Evolutionary conservation across 805 yeast species (phyloP).

Genomic region (Yarrowia deformans): DNA sequence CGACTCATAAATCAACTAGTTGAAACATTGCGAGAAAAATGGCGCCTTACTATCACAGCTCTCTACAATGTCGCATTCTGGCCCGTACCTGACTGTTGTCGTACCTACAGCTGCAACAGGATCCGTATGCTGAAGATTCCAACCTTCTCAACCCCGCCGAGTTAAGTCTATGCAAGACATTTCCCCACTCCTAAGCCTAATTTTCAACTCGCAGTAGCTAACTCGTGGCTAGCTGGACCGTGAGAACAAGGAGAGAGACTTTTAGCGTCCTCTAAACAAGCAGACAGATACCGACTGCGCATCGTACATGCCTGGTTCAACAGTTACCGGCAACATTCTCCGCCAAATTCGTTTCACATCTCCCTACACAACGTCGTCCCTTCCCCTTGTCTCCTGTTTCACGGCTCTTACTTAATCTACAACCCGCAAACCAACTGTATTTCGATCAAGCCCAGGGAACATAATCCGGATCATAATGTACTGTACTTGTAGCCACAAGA

Average conservation of each 20-base stretch:
- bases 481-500: neutral
- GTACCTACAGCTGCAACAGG: neutral
- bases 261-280: too few relatives aligned
- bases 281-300: neutral
- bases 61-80: neutral
- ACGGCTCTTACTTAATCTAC: too few relatives aligned
- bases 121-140: slow-evolving; percentile 1
- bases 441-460: neutral
- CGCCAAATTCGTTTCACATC: too few relatives aligned
- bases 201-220: neutral
- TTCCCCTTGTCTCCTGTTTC: too few relatives aligned
- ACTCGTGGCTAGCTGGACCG: too few relatives aligned
- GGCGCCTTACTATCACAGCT: too few relatives aligned
- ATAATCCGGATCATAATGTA: neutral
- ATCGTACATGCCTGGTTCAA: too few relatives aligned
- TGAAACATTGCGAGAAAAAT: neutral
- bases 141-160: slow-evolving; percentile 28
- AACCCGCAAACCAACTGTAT: neutral
- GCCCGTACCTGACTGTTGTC: too few relatives aligned
- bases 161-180: slow-evolving; percentile 25
- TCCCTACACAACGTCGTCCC: too few relatives aligned
- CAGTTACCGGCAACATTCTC: too few relatives aligned
- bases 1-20: neutral
- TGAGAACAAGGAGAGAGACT: too few relatives aligned
- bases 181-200: slow-evolving; percentile 27